Evolutionary conservation across 495 filamentous ascomycete species (phyloP).

Genomic region (Astrothelium macrocarpum): DNA sequence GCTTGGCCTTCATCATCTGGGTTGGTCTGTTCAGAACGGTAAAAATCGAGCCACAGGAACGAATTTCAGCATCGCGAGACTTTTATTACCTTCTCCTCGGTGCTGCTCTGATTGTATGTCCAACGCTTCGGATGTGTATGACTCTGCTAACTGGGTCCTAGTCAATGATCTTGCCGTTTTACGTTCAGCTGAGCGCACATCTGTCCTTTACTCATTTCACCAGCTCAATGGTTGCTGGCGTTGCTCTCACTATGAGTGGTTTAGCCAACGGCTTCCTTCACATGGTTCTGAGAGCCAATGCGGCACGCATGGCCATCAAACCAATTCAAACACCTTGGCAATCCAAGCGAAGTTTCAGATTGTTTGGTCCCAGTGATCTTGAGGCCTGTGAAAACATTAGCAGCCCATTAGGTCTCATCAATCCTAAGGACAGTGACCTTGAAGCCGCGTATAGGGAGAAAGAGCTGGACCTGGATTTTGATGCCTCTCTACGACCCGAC

Average conservation of each 20-base stretch:
- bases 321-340: slow-evolving; percentile 3
- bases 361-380: neutral
- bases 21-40: neutral
- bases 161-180: slow-evolving; percentile 3
- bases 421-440: neutral
- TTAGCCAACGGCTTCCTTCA: neutral
- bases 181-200: neutral
- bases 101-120: neutral
- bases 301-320: slow-evolving; percentile 5
- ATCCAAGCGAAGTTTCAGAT: neutral
- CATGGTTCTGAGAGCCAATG: neutral
- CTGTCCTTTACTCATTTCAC: neutral
- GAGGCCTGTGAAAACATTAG: neutral
- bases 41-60: neutral
- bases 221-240: slow-evolving; percentile 1
- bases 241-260: neutral
- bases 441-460: neutral
- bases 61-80: slow-evolving; percentile 2
- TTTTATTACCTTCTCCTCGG: slow-evolving; percentile 1
- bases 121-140: neutral
- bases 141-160: neutral
- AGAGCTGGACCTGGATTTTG: neutral
- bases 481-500: neutral
- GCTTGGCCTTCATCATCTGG: slow-evolving; percentile 1
- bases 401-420: neutral